Base-by-base conservation (phyloP, 176 grass and related monocot genomes). In the Tillandsia leiboldiana region DNA sequence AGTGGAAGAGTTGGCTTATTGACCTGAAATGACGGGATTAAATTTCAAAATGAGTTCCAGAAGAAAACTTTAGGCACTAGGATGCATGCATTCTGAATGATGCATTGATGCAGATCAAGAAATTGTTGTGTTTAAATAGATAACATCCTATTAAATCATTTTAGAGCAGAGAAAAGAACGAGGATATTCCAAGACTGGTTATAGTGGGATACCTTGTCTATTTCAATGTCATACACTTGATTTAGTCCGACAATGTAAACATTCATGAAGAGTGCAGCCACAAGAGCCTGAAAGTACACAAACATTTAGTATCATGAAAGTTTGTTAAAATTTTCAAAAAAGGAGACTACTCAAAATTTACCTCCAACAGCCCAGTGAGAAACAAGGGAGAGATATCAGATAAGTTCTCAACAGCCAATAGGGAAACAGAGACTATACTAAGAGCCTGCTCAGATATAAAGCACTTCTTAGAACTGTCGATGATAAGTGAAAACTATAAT, bases 221-320 rank as follows among this genome's bases (percentile, higher is more conserved):
- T 99, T 71, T 93, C 90, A 79, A 99, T 86, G 75, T 99, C 95
- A 26, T 82, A 99, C 29, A 99, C 51, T 75, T 94, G 90, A 82
- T 99, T 99, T 75, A 99, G 64, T 72, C 95, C 95, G 72, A 99
- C 95, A 86, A 99, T 99, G 74, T 94, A 99, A 51, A 99, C 81
- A 76, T 99, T 99, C 94, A 93, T 99, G 78, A 99, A 99, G 78
- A 99, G 82, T 73, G 94, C 82, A 0, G 90, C 77, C 73, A 93
- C 84, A 71, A 92, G 51, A 65, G 85, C 92, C 88, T 91, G 71
- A 63, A 85, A 65, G 15, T 52, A 64, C 68, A 53, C n/a, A 57
- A 72, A 64, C 49, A 54, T 51, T 68, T 3, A 66, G 63, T 65
- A 79, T 11, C 15, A 49, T 73, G 53, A 80, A 86, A 70, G 10